Evolutionary conservation across 768 basidiomycete genomes (phyloP).

Genomic region (Phaffia tasmanica): DNA sequence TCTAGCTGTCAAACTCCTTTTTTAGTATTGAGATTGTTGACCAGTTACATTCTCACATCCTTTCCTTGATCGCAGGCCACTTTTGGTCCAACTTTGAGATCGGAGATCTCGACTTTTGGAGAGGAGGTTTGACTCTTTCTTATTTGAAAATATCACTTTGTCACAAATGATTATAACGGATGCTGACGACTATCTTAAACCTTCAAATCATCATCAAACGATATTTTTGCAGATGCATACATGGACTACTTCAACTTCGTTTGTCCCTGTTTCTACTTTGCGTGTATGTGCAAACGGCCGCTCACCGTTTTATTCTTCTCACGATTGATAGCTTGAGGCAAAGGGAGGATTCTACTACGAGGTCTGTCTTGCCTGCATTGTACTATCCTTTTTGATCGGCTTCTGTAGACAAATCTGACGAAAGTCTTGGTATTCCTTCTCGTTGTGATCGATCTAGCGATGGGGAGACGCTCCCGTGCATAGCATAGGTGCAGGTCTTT

Average conservation of each 20-base stretch:
- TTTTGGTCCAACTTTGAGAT: slow-evolving; percentile 96
- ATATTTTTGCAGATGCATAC: slow-evolving; percentile 44
- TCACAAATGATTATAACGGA: background rate
- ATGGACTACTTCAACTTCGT: slow-evolving; percentile 61
- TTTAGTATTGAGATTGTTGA: background rate
- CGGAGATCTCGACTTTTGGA: slow-evolving; percentile 68
- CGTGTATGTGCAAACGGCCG: background rate
- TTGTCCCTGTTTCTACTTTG: background rate
- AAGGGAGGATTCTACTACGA: slow-evolving; percentile 80
- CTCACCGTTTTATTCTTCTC: background rate
- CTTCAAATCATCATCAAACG: background rate
- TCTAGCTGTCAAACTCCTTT: background rate
- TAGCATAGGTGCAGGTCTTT: slow-evolving; percentile 78
- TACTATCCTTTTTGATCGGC: no score
- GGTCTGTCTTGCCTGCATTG: slow-evolving; percentile 27
- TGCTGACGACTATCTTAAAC: background rate
- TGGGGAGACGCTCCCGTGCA: slow-evolving; percentile 81
- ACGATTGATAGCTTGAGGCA: background rate
- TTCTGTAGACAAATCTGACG: background rate
- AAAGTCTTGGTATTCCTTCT: background rate
- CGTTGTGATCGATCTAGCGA: background rate
- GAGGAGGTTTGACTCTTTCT: slow-evolving; percentile 47
- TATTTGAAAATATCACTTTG: background rate
- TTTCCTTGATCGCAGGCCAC: slow-evolving; percentile 32
- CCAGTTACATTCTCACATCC: background rate